phyloP scores from a whole-genome alignment of 805 yeast genomes.

The Tetrapisispora phaffii region DNA sequence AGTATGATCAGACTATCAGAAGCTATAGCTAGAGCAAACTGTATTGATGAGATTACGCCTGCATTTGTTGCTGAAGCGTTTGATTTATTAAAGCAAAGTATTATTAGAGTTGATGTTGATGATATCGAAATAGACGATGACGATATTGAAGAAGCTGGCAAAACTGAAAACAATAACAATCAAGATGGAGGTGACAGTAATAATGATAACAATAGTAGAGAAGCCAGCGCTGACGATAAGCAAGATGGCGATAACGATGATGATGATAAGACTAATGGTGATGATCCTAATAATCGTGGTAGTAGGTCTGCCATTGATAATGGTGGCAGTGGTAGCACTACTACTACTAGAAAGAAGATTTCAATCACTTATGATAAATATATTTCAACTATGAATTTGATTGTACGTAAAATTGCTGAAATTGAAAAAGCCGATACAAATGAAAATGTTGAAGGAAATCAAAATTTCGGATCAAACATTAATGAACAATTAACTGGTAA shows the following conservation, averaged over 20 bases:
- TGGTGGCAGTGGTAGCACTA: neutral
- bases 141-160: neutral
- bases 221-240: neutral
- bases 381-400: conserved; percentile 68
- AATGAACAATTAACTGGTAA: conserved; percentile 40
- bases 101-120: conserved; percentile 87
- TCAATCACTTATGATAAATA: conserved; percentile 79
- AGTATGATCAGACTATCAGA: conserved; percentile 87
- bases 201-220: conserved; percentile 17
- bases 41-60: conserved; percentile 79
- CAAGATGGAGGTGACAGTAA: conserved; percentile 9
- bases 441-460: conserved; percentile 31
- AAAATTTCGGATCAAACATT: neutral
- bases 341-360: conserved; percentile 35
- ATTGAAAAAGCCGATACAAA: conserved; percentile 41
- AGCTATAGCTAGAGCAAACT: conserved; percentile 94
- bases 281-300: conserved; percentile 4
- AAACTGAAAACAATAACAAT: neutral
- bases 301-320: conserved; percentile 8
- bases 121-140: conserved; percentile 80
- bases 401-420: conserved; percentile 58
- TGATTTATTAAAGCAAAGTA: conserved; percentile 78
- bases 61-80: conserved; percentile 88
- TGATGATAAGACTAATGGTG: conserved; percentile 11
- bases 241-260: conserved; percentile 39